Percentiles rank a stretch among this genome's conserved stretches.
These are phyloP conservation scores for Sarocladium kiliense DNA, from an alignment of 2,329 filamentous ascomycete species.

Conservation along the genomic window DNA sequence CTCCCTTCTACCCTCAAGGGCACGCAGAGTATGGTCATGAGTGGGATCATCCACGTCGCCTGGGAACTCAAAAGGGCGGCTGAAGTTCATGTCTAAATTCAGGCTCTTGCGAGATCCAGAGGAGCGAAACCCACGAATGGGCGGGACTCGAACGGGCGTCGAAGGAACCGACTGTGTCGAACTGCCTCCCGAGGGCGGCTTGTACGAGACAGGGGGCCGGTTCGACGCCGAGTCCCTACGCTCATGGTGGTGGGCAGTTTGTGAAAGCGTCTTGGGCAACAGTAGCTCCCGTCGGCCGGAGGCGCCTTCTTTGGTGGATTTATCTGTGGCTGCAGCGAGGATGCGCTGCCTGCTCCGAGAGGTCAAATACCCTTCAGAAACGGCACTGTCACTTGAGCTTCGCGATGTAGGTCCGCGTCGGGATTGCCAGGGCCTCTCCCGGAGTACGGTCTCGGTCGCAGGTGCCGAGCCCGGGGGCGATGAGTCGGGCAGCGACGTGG, in stretches of 20 bases:
- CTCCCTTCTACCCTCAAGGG: conserved; percentile 39
- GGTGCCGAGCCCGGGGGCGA: conserved; percentile 11
- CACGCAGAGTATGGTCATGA: conserved; percentile 45
- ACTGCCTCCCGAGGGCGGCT: conserved; percentile 27
- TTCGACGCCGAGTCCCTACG: conserved; percentile 33
- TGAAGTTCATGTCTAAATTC: conserved; percentile 47
- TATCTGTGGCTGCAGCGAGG: conserved; percentile 24
- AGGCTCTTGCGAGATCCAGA: conserved; percentile 53
- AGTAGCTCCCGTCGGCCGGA: conserved; percentile 42
- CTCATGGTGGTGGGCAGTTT: conserved; percentile 40
- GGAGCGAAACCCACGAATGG: conserved; percentile 52
- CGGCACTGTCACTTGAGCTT: conserved; percentile 29
- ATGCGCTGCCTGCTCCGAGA: conserved; percentile 24
- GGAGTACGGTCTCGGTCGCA: conserved; percentile 24
- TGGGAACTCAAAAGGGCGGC: conserved; percentile 35
- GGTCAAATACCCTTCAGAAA: conserved; percentile 17
- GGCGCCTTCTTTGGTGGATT: conserved; percentile 14
- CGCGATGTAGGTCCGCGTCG: conserved; percentile 34
- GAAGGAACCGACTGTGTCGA: conserved; percentile 22
- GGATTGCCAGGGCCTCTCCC: conserved; percentile 17
- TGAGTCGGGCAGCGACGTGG: conserved; percentile 9
- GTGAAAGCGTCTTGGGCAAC: conserved; percentile 36
- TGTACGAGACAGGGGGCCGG: conserved; percentile 47
- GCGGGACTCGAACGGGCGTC: conserved; percentile 39
- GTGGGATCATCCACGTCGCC: conserved; percentile 39